These are phyloP conservation scores for Toxicodendron radicans DNA, from an alignment of 345 rosid genomes.

Conservation along the genomic window DNA sequence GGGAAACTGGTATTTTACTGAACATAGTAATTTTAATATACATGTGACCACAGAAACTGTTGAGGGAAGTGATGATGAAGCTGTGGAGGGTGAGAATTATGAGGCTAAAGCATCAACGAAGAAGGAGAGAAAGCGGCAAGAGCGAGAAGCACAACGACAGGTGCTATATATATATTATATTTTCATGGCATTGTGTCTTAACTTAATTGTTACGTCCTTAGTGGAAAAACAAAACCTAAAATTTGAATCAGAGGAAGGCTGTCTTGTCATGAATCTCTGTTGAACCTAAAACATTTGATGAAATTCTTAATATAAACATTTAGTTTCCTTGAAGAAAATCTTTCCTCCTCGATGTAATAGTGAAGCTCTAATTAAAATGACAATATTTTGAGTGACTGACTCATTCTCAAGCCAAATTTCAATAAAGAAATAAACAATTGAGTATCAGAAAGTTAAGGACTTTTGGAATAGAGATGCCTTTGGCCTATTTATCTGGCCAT, in stretches of 20 bases:
- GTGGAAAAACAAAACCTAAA: too few species aligned
- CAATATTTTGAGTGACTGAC: not conserved
- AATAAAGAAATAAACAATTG: not conserved
- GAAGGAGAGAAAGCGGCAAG: constrained; percentile 87
- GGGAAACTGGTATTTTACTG: not conserved
- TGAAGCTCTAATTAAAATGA: not conserved
- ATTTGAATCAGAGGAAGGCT: not conserved
- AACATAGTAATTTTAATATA: constrained; percentile 2
- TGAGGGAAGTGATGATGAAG: constrained; percentile 86
- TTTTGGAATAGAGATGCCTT: not conserved
- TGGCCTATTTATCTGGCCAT: not conserved
- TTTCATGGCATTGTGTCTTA: not conserved
- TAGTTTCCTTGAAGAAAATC: not conserved
- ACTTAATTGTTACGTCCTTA: not conserved
- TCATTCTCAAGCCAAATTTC: constrained; percentile 1
- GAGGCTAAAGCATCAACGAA: constrained; percentile 74
- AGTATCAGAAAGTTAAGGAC: not conserved
- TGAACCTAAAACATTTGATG: not conserved
- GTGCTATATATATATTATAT: constrained; percentile 27
- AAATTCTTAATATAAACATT: constrained; percentile 2
- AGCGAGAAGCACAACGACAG: constrained; percentile 84
- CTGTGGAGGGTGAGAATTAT: constrained; percentile 45
- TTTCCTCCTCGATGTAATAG: not conserved
- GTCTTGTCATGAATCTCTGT: not conserved
- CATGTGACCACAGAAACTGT: constrained; percentile 49